Percentiles rank a stretch among this genome's conserved stretches.
phyloP scores from a whole-genome alignment of 2,329 filamentous ascomycete genomes.

The Monilinia fructigena region DNA sequence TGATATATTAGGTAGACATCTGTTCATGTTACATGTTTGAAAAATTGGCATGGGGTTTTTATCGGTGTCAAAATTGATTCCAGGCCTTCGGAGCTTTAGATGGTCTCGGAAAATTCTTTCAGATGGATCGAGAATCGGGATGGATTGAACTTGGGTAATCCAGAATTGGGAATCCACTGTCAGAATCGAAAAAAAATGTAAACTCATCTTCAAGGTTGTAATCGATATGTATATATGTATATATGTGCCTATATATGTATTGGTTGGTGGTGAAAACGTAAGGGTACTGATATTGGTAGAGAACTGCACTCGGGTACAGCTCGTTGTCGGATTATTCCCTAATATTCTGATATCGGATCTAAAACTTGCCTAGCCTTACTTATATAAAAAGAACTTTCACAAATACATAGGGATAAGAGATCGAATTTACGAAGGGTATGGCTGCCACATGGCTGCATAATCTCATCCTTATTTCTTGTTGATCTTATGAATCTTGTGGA shows the following conservation, averaged over 20 bases:
- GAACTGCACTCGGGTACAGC: neutral
- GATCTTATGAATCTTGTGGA: neutral
- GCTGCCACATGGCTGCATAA: neutral
- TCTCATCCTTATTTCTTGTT: neutral
- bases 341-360: no score
- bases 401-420: neutral
- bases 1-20: neutral
- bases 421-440: neutral
- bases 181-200: no score
- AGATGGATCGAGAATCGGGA: neutral
- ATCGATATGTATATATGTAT: no score
- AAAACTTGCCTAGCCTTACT: neutral
- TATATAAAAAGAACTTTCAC: neutral
- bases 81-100: no score
- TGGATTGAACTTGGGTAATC: neutral
- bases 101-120: neutral
- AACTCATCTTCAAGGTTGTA: neutral
- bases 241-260: neutral
- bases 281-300: neutral
- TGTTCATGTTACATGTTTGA: no score
- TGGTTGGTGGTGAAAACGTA: neutral
- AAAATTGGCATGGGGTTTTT: no score
- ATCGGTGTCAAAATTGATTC: no score
- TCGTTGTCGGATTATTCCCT: neutral
- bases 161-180: neutral